Percentiles rank a stretch among this genome's conserved stretches.
Evolutionary conservation across 768 basidiomycete genomes (phyloP).

Genomic region (Leccinum subtestaceum): DNA sequence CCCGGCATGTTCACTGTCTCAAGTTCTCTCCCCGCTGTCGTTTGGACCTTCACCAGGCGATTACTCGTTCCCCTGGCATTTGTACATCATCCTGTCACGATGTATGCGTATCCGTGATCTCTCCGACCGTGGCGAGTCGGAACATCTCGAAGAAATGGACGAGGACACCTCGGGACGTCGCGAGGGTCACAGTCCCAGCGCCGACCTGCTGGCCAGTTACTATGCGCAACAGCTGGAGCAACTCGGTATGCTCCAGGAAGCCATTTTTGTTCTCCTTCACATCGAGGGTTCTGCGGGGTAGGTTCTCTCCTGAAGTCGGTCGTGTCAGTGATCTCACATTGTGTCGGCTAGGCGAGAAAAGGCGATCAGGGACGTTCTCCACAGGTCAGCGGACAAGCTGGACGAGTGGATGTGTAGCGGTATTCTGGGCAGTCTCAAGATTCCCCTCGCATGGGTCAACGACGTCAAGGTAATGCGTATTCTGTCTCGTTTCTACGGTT

Average conservation of each 20-base stretch:
- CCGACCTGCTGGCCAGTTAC: constrained; percentile 76
- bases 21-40: constrained; percentile 66
- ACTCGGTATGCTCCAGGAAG: constrained; percentile 77
- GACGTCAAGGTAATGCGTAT: constrained; percentile 69
- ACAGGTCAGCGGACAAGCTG: constrained; percentile 60
- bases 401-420: constrained; percentile 75
- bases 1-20: constrained; percentile 65
- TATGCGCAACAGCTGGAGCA: constrained; percentile 89
- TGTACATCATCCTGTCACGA: constrained; percentile 84
- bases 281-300: constrained; percentile 79
- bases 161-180: constrained; percentile 45
- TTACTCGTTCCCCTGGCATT: constrained; percentile 85
- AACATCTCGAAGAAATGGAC: constrained; percentile 33
- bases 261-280: constrained; percentile 86
- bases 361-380: constrained; percentile 77
- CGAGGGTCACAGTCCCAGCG: constrained; percentile 80
- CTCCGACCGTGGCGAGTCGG: constrained; percentile 67
- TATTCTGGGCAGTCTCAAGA: constrained; percentile 69
- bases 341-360: constrained; percentile 65
- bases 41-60: constrained; percentile 76
- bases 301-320: constrained; percentile 24
- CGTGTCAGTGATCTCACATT: constrained; percentile 6
- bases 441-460: constrained; percentile 86
- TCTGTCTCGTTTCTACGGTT: neutral
- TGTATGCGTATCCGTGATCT: constrained; percentile 85